Conservation (phyloP, 768 basidiomycete species). For the Suillus paluster region DNA sequence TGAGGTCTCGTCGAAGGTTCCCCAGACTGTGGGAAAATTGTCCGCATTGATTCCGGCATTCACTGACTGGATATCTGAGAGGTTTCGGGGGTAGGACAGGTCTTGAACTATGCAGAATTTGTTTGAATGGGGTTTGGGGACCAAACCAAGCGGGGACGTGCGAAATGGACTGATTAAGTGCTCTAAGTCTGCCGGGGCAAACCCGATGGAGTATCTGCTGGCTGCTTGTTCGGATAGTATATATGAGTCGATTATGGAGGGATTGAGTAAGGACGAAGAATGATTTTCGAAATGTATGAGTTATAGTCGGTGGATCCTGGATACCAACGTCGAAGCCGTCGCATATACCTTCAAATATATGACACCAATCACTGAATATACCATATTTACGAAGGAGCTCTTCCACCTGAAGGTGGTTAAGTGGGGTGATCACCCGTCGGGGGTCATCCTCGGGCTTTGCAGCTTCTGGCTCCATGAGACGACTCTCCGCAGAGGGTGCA, state of each 20-base stretch:
- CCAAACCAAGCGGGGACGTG: too few relatives aligned
- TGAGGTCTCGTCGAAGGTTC: too few relatives aligned
- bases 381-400: conserved; percentile 15
- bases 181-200: too few relatives aligned
- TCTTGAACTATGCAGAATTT: conserved; percentile 42
- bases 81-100: too few relatives aligned
- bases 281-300: conserved; percentile 41
- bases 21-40: too few relatives aligned
- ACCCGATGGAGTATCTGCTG: too few relatives aligned
- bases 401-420: conserved; percentile 24
- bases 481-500: conserved; percentile 35
- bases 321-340: conserved; percentile 45
- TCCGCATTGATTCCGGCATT: too few relatives aligned
- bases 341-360: conserved; percentile 36
- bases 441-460: conserved; percentile 33
- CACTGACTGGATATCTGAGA: too few relatives aligned
- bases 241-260: conserved; percentile 35
- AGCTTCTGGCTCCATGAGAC: conserved; percentile 35
- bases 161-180: too few relatives aligned
- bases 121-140: conserved; percentile 41
- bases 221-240: conserved; percentile 24
- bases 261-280: too few relatives aligned
- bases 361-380: conserved; percentile 27
- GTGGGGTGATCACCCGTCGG: conserved; percentile 36
- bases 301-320: conserved; percentile 5